Evolutionary conservation across 2,329 filamentous ascomycete species (phyloP).

Genomic region (Fusarium sp.): DNA sequence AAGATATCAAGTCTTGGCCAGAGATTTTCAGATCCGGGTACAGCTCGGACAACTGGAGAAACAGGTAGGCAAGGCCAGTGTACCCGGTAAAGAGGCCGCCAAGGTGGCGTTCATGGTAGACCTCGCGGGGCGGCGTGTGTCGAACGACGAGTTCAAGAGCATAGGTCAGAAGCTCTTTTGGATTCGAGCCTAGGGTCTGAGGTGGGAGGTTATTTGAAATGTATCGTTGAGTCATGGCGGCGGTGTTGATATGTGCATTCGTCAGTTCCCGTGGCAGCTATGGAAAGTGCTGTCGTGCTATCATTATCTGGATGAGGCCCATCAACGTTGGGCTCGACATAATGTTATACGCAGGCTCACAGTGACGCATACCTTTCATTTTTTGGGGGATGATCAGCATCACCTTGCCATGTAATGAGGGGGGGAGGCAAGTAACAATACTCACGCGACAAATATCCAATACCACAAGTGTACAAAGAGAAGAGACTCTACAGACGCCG

Average conservation of each 20-base stretch:
- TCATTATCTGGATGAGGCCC: slow-evolving; percentile 21
- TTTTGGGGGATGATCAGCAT: slow-evolving; percentile 38
- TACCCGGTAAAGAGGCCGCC: slow-evolving; percentile 67
- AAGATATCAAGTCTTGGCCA: slow-evolving; percentile 58
- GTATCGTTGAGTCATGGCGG: slow-evolving; percentile 50
- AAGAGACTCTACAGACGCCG: slow-evolving; percentile 2
- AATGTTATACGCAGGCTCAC: slow-evolving; percentile 29
- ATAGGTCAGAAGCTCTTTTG: slow-evolving; percentile 49
- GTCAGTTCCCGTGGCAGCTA: slow-evolving; percentile 6
- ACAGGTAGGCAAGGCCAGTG: slow-evolving; percentile 68
- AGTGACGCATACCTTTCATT: slow-evolving; percentile 44
- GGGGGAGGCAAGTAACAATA: slow-evolving; percentile 28
- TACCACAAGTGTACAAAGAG: slow-evolving; percentile 23
- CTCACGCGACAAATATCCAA: slow-evolving; percentile 39
- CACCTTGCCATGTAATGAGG: slow-evolving; percentile 29
- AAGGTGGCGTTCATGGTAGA: slow-evolving; percentile 53
- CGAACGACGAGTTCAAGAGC: slow-evolving; percentile 56
- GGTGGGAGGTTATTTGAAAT: slow-evolving; percentile 53
- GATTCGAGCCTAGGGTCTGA: slow-evolving; percentile 48
- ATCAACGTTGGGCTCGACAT: slow-evolving; percentile 25
- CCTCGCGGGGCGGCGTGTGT: slow-evolving; percentile 53
- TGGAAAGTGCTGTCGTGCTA: slow-evolving; percentile 4
- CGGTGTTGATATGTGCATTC: slow-evolving; percentile 9
- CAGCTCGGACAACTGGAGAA: slow-evolving; percentile 61
- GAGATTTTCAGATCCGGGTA: slow-evolving; percentile 61